These are phyloP conservation scores for Rubia peregrina DNA, from an alignment of 305 asterid species.

Conservation along the genomic window DNA sequence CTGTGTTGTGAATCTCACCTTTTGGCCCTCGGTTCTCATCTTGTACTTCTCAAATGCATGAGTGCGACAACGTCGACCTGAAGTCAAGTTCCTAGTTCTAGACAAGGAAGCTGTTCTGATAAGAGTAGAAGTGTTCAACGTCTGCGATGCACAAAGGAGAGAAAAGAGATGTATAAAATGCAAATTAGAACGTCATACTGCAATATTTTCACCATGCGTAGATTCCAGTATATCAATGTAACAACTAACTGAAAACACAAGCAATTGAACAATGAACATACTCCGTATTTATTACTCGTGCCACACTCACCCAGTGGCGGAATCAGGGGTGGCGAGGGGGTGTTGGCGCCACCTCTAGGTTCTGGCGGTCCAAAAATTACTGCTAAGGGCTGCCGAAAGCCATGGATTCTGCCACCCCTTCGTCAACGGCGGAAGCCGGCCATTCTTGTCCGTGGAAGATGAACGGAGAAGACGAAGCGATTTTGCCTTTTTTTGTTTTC, in stretches of 20 bases:
- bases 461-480: too few species aligned
- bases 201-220: neutral
- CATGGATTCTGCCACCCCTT: too few species aligned
- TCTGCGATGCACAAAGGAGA: conserved; percentile 24
- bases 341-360: too few species aligned
- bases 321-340: too few species aligned
- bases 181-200: neutral
- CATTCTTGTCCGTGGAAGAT: too few species aligned
- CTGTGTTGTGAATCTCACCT: conserved; percentile 31
- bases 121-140: conserved; percentile 25
- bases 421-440: too few species aligned
- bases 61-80: conserved; percentile 18
- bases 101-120: conserved; percentile 17
- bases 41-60: conserved; percentile 25
- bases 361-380: too few species aligned
- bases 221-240: neutral
- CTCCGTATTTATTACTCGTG: too few species aligned
- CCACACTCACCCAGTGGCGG: too few species aligned
- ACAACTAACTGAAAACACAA: neutral
- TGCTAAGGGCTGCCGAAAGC: too few species aligned
- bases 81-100: conserved; percentile 30
- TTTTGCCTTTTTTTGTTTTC: too few species aligned
- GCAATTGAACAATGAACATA: neutral
- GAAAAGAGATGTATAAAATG: neutral
- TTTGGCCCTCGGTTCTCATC: conserved; percentile 27